Evolutionary conservation across 805 yeast genomes (phyloP).

Genomic region (Candida orba): DNA sequence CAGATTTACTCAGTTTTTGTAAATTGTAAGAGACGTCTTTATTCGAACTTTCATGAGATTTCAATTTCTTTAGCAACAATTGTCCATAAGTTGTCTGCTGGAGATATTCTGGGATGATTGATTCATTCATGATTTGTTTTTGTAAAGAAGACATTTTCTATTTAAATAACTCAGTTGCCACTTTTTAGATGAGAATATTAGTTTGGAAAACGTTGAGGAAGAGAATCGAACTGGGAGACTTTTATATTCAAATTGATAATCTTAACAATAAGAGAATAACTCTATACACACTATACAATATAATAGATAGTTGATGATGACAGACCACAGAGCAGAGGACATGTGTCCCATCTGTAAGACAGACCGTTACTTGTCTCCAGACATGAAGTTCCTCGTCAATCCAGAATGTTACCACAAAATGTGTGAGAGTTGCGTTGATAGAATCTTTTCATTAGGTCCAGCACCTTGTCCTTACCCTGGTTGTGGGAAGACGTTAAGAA

Average conservation of each 20-base stretch:
- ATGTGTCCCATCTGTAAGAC: constrained; percentile 98
- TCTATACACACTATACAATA: background rate
- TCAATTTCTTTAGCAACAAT: background rate
- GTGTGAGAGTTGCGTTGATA: constrained; percentile 94
- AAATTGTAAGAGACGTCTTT: background rate
- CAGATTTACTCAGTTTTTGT: background rate
- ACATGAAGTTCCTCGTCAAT: constrained; percentile 84
- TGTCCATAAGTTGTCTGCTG: constrained; percentile 1
- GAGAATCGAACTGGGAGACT: background rate
- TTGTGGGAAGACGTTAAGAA: constrained; percentile 81
- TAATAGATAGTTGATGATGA: background rate
- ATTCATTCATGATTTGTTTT: no score
- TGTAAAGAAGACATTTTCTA: no score
- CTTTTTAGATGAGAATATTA: no score
- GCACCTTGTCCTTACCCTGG: constrained; percentile 93
- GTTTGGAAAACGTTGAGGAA: no score
- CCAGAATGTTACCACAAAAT: constrained; percentile 98
- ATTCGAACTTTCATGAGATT: background rate
- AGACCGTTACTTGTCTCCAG: constrained; percentile 87
- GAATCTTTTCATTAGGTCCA: constrained; percentile 91
- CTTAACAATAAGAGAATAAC: no score
- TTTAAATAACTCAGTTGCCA: no score
- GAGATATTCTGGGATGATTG: constrained; percentile 4
- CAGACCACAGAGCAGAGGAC: constrained; percentile 39
- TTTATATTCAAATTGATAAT: no score